These are phyloP conservation scores for Arthrobotrys entomopaga DNA, from an alignment of 2,329 filamentous ascomycete genomes.

Conservation along the genomic window DNA sequence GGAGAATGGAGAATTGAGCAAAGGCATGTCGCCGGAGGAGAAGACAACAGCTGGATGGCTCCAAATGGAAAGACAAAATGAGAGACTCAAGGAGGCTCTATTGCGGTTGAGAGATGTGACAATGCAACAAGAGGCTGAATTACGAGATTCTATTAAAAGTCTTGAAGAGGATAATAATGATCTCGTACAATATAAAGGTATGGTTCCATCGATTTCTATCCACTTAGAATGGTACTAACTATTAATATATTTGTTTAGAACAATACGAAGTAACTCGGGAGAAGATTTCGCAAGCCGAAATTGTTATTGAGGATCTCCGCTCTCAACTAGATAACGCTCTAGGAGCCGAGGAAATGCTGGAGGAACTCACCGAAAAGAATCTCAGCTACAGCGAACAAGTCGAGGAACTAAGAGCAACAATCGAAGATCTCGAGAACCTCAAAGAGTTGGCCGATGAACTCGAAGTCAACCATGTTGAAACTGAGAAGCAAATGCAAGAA, in stretches of 20 bases:
- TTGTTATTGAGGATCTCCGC: conserved; percentile 82
- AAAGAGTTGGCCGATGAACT: conserved; percentile 95
- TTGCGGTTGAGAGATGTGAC: conserved; percentile 86
- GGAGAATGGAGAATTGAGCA: conserved; percentile 84
- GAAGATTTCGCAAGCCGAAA: conserved; percentile 77
- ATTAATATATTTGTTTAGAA: conserved; percentile 62
- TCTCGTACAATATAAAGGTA: conserved; percentile 69
- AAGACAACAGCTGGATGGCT: conserved; percentile 86
- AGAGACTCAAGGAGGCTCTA: conserved; percentile 84
- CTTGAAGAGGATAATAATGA: conserved; percentile 79
- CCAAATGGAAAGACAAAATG: conserved; percentile 90
- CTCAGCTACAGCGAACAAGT: conserved; percentile 84
- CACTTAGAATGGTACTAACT: not conserved
- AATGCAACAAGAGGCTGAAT: conserved; percentile 82
- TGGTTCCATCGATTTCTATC: not conserved
- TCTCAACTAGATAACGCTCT: conserved; percentile 90
- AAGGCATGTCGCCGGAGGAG: conserved; percentile 89
- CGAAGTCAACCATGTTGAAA: conserved; percentile 89
- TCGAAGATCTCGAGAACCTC: conserved; percentile 87
- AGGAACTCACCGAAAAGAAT: conserved; percentile 88
- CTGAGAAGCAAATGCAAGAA: conserved; percentile 92
- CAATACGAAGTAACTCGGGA: conserved; percentile 77
- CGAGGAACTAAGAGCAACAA: conserved; percentile 80
- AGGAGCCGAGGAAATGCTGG: conserved; percentile 91
- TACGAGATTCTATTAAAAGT: conserved; percentile 77